phyloP scores from a whole-genome alignment of 352 stramenopile species.

The Globisporangium takayamanum region DNA sequence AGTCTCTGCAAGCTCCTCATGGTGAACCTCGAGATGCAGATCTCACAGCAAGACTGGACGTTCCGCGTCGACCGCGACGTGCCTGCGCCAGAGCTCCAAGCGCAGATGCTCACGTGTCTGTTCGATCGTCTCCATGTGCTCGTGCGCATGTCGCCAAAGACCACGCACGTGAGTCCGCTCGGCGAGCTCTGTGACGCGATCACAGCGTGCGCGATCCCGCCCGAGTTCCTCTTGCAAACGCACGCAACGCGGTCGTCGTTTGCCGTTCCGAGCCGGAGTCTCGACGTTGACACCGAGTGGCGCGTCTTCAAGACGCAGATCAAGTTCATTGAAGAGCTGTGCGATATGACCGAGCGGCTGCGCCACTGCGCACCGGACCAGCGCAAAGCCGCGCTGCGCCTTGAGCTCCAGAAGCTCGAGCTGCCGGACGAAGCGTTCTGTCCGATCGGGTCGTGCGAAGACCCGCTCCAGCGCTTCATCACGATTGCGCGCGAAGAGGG shows the following conservation, averaged over 20 bases:
- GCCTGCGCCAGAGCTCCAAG: constrained; percentile 50
- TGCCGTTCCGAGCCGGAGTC: constrained; percentile 7
- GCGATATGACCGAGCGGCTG: constrained; percentile 69
- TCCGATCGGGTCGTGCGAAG: constrained; percentile 59
- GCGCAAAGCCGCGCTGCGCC: constrained; percentile 52
- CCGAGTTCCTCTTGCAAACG: constrained; percentile 23
- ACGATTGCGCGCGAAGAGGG: constrained; percentile 61
- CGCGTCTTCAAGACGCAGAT: constrained; percentile 62
- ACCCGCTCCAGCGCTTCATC: constrained; percentile 56
- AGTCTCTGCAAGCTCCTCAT: constrained; percentile 77
- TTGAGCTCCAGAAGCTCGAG: constrained; percentile 50
- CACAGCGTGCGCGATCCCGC: constrained; percentile 36
- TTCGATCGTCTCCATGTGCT: constrained; percentile 58
- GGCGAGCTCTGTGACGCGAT: constrained; percentile 57
- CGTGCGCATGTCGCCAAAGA: constrained; percentile 24
- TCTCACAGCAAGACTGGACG: constrained; percentile 46
- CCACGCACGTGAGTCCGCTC: constrained; percentile 24
- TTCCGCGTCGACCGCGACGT: constrained; percentile 64
- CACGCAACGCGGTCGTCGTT: neutral
- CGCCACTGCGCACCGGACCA: constrained; percentile 44
- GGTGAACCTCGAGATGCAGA: constrained; percentile 81
- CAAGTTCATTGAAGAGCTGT: constrained; percentile 66
- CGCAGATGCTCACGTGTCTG: constrained; percentile 51
- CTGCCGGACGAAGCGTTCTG: constrained; percentile 59
- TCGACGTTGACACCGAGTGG: constrained; percentile 18